Evolutionary conservation across 1,284 basidiomycete genomes (phyloP).

Genomic region (Cryptococcus depauperatus): DNA sequence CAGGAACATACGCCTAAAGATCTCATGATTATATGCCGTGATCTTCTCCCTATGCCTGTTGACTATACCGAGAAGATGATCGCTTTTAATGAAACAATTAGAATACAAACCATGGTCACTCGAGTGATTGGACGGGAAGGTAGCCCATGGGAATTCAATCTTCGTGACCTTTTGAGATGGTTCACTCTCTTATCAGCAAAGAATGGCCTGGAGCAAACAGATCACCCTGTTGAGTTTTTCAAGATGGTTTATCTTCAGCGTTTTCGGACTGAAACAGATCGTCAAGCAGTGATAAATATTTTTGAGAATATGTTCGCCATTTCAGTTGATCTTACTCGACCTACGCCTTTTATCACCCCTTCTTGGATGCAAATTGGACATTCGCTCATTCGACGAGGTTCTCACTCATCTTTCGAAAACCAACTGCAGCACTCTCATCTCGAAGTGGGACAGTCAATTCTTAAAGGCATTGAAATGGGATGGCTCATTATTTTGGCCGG

Average conservation of each 20-base stretch:
- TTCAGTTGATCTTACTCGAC: slow-evolving; percentile 40
- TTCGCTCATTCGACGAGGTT: slow-evolving; percentile 50
- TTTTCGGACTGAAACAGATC: slow-evolving; percentile 69
- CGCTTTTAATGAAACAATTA: slow-evolving; percentile 66
- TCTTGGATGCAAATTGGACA: slow-evolving; percentile 62
- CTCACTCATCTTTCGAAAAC: slow-evolving; percentile 45
- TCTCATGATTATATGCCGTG: slow-evolving; percentile 67
- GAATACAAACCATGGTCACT: slow-evolving; percentile 60
- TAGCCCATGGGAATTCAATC: slow-evolving; percentile 96
- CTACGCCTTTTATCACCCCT: slow-evolving; percentile 54
- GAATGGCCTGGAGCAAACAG: slow-evolving; percentile 54
- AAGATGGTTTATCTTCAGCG: slow-evolving; percentile 72
- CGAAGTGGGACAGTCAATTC: slow-evolving; percentile 64
- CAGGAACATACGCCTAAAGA: slow-evolving; percentile 77
- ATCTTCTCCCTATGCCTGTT: slow-evolving; percentile 62
- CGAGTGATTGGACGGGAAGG: slow-evolving; percentile 73
- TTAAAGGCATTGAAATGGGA: slow-evolving; percentile 64
- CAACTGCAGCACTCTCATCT: slow-evolving; percentile 61
- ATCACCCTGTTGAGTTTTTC: slow-evolving; percentile 59
- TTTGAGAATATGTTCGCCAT: slow-evolving; percentile 58
- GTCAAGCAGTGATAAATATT: slow-evolving; percentile 53
- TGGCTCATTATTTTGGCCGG: slow-evolving; percentile 90
- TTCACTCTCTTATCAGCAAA: slow-evolving; percentile 47
- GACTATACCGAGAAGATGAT: slow-evolving; percentile 68
- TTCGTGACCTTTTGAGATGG: slow-evolving; percentile 93